These are phyloP conservation scores for Nigrospora oryzae DNA, from an alignment of 2,329 filamentous ascomycete genomes.

Conservation along the genomic window DNA sequence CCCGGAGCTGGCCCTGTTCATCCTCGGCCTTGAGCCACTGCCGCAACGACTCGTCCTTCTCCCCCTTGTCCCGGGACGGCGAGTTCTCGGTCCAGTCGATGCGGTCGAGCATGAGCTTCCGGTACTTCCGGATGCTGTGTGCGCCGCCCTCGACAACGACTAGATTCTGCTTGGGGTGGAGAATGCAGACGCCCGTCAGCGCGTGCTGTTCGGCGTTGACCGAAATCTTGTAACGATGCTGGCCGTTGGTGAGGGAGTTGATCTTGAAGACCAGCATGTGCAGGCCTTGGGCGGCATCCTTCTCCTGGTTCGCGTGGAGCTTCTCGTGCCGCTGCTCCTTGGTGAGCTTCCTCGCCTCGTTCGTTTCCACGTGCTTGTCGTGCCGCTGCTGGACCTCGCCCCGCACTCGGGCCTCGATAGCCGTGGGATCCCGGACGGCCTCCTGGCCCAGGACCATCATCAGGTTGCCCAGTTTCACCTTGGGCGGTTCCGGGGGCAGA, in stretches of 20 bases:
- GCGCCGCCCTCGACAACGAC: slow-evolving; percentile 87
- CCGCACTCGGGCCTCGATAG: slow-evolving; percentile 90
- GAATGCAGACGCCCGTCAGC: slow-evolving; percentile 82
- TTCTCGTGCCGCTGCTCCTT: slow-evolving; percentile 86
- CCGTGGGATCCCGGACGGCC: slow-evolving; percentile 89
- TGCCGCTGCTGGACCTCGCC: slow-evolving; percentile 83
- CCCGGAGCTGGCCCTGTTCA: slow-evolving; percentile 69
- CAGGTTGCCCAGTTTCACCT: slow-evolving; percentile 94
- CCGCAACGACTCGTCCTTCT: slow-evolving; percentile 48
- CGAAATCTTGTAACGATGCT: slow-evolving; percentile 87
- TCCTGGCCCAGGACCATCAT: slow-evolving; percentile 95
- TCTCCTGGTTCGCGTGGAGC: slow-evolving; percentile 70
- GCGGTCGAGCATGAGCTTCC: slow-evolving; percentile 86
- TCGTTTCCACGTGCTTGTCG: slow-evolving; percentile 66
- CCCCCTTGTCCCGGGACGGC: slow-evolving; percentile 53
- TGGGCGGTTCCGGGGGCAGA: slow-evolving; percentile 82
- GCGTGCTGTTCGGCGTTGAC: slow-evolving; percentile 86
- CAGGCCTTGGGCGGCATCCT: slow-evolving; percentile 81
- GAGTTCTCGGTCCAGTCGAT: slow-evolving; percentile 93
- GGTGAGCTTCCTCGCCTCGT: slow-evolving; percentile 79
- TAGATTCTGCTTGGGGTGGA: slow-evolving; percentile 82
- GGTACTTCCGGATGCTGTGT: slow-evolving; percentile 76
- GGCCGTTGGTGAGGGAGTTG: slow-evolving; percentile 79
- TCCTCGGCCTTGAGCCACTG: slow-evolving; percentile 76
- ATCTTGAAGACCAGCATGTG: slow-evolving; percentile 85